phyloP scores from a whole-genome alignment of 2,329 filamentous ascomycete species.

The Huntiella bhutanensis region DNA sequence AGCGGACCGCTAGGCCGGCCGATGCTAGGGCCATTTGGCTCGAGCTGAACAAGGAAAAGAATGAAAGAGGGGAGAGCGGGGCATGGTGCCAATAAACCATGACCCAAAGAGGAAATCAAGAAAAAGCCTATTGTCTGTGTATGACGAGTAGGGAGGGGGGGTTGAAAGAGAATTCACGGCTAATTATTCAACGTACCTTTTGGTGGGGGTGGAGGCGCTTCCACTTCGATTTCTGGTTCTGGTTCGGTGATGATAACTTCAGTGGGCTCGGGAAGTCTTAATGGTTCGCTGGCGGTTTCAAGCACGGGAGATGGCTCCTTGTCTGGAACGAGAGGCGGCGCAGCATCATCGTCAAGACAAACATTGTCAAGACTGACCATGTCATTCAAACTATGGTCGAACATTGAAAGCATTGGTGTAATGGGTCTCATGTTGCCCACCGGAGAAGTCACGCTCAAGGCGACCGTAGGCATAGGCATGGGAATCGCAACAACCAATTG shows the following conservation, averaged over 20 bases:
- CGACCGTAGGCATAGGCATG: constrained; percentile 9
- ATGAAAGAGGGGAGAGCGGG: not conserved
- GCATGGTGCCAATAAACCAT: not conserved
- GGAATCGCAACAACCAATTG: constrained; percentile 8
- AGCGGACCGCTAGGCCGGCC: too few relatives aligned
- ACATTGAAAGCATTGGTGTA: constrained; percentile 9
- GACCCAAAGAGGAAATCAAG: too few relatives aligned
- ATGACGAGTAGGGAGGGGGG: too few relatives aligned
- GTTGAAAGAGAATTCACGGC: too few relatives aligned
- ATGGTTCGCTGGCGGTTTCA: not conserved
- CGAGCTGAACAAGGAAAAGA: not conserved
- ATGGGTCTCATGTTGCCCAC: constrained; percentile 9
- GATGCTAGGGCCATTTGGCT: not conserved
- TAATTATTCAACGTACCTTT: constrained; percentile 7
- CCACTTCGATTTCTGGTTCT: not conserved
- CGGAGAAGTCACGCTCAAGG: constrained; percentile 9
- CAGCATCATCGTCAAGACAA: constrained; percentile 42
- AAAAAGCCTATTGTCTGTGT: too few relatives aligned
- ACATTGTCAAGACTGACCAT: constrained; percentile 39
- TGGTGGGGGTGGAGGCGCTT: constrained; percentile 3
- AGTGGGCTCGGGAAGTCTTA: not conserved
- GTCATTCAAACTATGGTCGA: constrained; percentile 23
- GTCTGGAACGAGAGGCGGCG: constrained; percentile 5
- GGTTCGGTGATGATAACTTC: constrained; percentile 1
- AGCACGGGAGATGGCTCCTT: not conserved